These are phyloP conservation scores for Ceratocystis colombiana DNA, from an alignment of 2,329 filamentous ascomycete species.

Conservation along the genomic window DNA sequence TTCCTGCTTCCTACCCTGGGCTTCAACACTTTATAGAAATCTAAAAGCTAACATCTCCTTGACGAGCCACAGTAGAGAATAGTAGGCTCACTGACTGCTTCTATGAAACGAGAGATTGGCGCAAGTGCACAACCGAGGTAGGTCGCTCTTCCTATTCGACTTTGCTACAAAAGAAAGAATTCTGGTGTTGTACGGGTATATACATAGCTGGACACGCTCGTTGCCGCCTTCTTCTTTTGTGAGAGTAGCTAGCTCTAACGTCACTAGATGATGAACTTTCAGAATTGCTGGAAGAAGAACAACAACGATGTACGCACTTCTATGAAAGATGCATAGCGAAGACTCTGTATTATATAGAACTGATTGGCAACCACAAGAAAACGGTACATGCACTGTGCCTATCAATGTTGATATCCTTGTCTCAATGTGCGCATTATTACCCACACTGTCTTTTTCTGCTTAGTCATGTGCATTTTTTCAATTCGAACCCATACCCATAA, in stretches of 20 bases:
- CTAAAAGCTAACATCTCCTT: not conserved
- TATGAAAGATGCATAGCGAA: constrained; percentile 52
- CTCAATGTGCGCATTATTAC: not conserved
- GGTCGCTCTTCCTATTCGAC: constrained; percentile 31
- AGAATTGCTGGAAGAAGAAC: constrained; percentile 81
- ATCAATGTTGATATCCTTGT: not conserved
- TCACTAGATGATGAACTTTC: constrained; percentile 75
- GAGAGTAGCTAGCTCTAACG: not conserved
- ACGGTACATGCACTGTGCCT: not conserved
- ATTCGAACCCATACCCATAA: not conserved
- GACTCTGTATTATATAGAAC: not conserved
- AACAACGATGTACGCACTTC: constrained; percentile 76
- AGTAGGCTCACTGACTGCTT: constrained; percentile 88
- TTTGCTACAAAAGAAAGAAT: not conserved
- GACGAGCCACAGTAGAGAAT: constrained; percentile 59
- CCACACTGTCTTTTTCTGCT: not conserved
- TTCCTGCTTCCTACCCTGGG: not conserved
- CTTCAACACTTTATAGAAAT: constrained; percentile 2
- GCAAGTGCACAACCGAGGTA: constrained; percentile 78
- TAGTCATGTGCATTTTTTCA: constrained; percentile 12
- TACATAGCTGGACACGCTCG: not conserved
- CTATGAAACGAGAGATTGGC: constrained; percentile 93
- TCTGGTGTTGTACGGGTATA: not conserved
- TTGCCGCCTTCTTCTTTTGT: not conserved
- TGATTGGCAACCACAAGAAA: no score